Percentiles rank a stretch among this genome's conserved stretches.
phyloP scores from a whole-genome alignment of 805 yeast species.

The Candida nemodendra region DNA sequence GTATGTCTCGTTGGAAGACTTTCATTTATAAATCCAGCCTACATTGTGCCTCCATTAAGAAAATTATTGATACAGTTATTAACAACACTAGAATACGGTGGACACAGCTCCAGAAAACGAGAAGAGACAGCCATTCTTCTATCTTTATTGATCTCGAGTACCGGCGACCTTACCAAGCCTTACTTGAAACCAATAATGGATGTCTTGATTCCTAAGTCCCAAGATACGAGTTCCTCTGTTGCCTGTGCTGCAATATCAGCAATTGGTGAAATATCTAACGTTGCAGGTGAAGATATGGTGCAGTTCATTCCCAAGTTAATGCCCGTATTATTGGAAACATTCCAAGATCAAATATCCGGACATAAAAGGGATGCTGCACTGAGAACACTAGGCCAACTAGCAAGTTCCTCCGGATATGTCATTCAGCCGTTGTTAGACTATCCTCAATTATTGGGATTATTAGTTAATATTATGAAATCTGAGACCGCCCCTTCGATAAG shows the following conservation, averaged over 20 bases:
- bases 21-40: conserved; percentile 88
- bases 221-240: conserved; percentile 72
- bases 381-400: conserved; percentile 80
- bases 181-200: conserved; percentile 90
- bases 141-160: conserved; percentile 69
- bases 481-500: conserved; percentile 74
- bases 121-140: conserved; percentile 85
- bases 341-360: conserved; percentile 90
- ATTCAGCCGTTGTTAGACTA: conserved; percentile 90
- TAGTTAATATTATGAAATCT: conserved; percentile 77
- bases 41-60: conserved; percentile 88
- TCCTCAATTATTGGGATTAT: conserved; percentile 81
- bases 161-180: conserved; percentile 82
- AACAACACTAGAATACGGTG: conserved; percentile 82
- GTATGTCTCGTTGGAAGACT: conserved; percentile 79
- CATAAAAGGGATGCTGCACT: conserved; percentile 87
- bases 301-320: conserved; percentile 72
- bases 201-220: conserved; percentile 72
- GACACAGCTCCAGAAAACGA: conserved; percentile 63
- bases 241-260: conserved; percentile 84
- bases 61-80: conserved; percentile 82
- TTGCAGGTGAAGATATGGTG: conserved; percentile 81
- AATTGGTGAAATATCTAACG: conserved; percentile 83
- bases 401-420: conserved; percentile 91
- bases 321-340: conserved; percentile 84